Base-by-base conservation (phyloP, 2,329 filamentous ascomycete genomes). In the Dissoconium aciculare region DNA sequence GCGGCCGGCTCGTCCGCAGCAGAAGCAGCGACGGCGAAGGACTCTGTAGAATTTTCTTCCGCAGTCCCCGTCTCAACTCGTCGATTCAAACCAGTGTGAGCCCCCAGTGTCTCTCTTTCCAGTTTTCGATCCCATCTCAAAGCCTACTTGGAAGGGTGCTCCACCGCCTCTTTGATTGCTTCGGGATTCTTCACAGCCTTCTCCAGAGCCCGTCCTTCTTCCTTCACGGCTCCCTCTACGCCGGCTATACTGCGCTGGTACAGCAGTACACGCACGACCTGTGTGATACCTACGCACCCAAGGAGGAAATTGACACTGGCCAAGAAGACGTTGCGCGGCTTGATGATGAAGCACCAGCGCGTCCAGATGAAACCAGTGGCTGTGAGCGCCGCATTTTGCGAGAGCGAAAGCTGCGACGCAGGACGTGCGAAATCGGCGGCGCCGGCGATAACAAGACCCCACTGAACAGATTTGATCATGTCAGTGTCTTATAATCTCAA, bases 221-320 rank as follows among this genome's bases (percentile, higher is more conserved):
- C 42, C 38, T 49, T 43, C 8, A 39, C 49, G 32, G 51, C 55
- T 27, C 56, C 48, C 41, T 53, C 47, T 35, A 54, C 47, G 21
- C 63, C 55, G 62, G 81, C 74, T 51, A 75, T 58, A 37, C 65
- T 67, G 42, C 63, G 58, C 46, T 76, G 66, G 56, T 75, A 78
- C 49, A 71, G 33, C 45, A 72, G 57, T 51, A 95, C 94, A 49
- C 89, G 77, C 43, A 63, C 63, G 43, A 82, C 67, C 66, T 98
- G 89, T 43, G 82, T 69, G 36, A 81, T 63, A 48, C 89, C 89
- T 40, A 94, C 85, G 44, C 78, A 63, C 49, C 80, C 87, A 47
- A 98, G 78, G 69, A 94, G 91, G 71, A 94, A 94, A 72, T 98
- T 98, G 55, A 95, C 89, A 33, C 84, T 75, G 38, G 89, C 89